phyloP scores from a whole-genome alignment of 2,329 filamentous ascomycete genomes.

The Trichoderma oligosporum region DNA sequence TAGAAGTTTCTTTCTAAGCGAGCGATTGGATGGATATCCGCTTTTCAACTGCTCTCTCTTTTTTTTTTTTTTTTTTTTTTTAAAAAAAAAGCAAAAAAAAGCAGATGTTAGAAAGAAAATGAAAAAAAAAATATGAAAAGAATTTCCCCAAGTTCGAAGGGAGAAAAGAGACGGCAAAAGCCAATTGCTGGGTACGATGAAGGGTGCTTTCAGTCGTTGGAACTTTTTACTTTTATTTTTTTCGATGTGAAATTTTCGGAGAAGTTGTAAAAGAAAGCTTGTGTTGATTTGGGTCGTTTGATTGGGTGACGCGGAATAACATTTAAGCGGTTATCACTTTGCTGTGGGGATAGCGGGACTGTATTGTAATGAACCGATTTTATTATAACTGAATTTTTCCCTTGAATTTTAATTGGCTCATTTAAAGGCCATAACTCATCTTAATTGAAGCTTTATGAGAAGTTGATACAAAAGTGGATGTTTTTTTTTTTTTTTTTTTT shows the following conservation, averaged over 20 bases:
- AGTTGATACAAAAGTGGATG: too few species aligned
- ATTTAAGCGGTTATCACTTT: not conserved
- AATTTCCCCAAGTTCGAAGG: too few species aligned
- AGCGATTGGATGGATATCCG: too few species aligned
- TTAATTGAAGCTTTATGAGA: too few species aligned
- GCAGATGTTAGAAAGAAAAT: not conserved
- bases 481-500: not conserved
- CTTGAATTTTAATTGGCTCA: too few species aligned
- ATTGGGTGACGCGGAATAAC: slow-evolving; percentile 23
- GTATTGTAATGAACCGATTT: too few species aligned
- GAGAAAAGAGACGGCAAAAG: not conserved
- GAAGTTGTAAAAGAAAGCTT: slow-evolving; percentile 4
- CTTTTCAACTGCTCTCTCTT: too few species aligned
- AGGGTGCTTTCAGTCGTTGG: not conserved
- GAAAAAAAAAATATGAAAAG: not conserved
- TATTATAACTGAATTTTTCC: too few species aligned
- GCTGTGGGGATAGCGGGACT: not conserved
- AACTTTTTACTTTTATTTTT: slow-evolving; percentile 14
- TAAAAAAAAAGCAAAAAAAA: too few species aligned
- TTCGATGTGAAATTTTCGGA: slow-evolving; percentile 18
- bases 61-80: not conserved
- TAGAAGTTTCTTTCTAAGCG: not conserved
- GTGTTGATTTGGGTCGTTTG: slow-evolving; percentile 3
- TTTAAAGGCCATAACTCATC: too few species aligned
- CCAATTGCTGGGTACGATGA: slow-evolving; percentile 8